Conservation (phyloP, 345 rosid genomes). For the Theobroma cacao region DNA sequence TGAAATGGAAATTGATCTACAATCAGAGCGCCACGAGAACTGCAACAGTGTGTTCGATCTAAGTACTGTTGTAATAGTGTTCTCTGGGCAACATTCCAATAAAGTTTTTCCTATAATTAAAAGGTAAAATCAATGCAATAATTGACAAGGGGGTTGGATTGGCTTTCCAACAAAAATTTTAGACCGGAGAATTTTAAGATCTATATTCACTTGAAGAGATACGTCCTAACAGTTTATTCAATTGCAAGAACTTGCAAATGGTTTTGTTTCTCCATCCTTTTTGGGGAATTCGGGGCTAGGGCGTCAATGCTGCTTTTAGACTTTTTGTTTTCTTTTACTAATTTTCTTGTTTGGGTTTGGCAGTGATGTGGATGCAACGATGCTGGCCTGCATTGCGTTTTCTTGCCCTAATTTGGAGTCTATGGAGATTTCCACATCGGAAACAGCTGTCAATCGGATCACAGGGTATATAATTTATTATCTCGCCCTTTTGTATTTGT, state of each 20-base stretch:
- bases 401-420: slow-evolving; percentile 87
- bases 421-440: slow-evolving; percentile 67
- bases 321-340: no score
- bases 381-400: slow-evolving; percentile 93
- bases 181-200: background rate
- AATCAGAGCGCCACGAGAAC: background rate
- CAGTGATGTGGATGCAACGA: slow-evolving; percentile 89
- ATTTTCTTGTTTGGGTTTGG: slow-evolving; percentile 15
- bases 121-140: background rate
- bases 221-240: background rate
- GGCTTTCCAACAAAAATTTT: background rate
- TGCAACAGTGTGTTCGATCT: slow-evolving; percentile 1
- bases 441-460: slow-evolving; percentile 66
- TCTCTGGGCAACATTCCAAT: slow-evolving; percentile 4
- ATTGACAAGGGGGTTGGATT: background rate
- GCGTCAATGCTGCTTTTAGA: background rate
- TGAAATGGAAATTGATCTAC: background rate
- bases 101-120: background rate
- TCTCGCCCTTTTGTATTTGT: background rate
- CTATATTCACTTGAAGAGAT: background rate
- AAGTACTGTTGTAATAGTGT: background rate
- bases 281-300: background rate
- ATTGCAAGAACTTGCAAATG: background rate
- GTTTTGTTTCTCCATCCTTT: background rate
- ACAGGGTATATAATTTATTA: slow-evolving; percentile 68